Evolutionary conservation across 1,284 basidiomycete species (phyloP).

Genomic region (Marasmius oreades): DNA sequence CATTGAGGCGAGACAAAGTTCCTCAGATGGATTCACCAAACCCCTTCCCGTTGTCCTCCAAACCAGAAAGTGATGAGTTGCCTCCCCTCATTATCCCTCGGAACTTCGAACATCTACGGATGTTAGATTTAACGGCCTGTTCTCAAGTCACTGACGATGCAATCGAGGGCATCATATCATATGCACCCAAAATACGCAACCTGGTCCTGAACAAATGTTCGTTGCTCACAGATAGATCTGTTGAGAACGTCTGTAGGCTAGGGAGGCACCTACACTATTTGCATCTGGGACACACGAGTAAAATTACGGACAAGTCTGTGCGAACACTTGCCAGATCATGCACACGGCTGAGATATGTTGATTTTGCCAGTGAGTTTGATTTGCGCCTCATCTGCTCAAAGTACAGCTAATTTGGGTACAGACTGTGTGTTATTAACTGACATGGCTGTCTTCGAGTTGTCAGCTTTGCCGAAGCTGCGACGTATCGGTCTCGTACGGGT

Average conservation of each 20-base stretch:
- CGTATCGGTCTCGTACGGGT: slow-evolving; percentile 95
- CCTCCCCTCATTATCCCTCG: slow-evolving; percentile 61
- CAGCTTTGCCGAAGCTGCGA: slow-evolving; percentile 85
- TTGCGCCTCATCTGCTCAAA: slow-evolving; percentile 5
- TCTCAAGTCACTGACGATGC: slow-evolving; percentile 82
- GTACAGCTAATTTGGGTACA: slow-evolving; percentile 26
- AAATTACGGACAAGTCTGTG: slow-evolving; percentile 90
- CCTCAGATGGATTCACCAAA: slow-evolving; percentile 31
- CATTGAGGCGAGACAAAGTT: slow-evolving; percentile 38
- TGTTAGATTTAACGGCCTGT: slow-evolving; percentile 90
- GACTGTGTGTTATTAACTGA: slow-evolving; percentile 90
- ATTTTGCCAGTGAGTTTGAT: slow-evolving; percentile 82
- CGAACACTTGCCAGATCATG: slow-evolving; percentile 83
- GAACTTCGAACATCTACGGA: slow-evolving; percentile 78
- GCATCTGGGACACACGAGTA: slow-evolving; percentile 88
- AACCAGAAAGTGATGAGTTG: slow-evolving; percentile 30
- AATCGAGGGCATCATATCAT: slow-evolving; percentile 85
- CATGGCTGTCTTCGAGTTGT: slow-evolving; percentile 90
- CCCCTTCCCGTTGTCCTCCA: slow-evolving; percentile 42
- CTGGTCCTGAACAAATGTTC: slow-evolving; percentile 91
- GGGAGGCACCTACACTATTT: slow-evolving; percentile 94
- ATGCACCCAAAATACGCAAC: slow-evolving; percentile 89
- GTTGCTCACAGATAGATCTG: slow-evolving; percentile 80
- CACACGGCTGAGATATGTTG: slow-evolving; percentile 93
- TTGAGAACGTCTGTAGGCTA: slow-evolving; percentile 83